phyloP scores from a whole-genome alignment of 2,329 filamentous ascomycete genomes.

The Hypoxylon rubiginosum region DNA sequence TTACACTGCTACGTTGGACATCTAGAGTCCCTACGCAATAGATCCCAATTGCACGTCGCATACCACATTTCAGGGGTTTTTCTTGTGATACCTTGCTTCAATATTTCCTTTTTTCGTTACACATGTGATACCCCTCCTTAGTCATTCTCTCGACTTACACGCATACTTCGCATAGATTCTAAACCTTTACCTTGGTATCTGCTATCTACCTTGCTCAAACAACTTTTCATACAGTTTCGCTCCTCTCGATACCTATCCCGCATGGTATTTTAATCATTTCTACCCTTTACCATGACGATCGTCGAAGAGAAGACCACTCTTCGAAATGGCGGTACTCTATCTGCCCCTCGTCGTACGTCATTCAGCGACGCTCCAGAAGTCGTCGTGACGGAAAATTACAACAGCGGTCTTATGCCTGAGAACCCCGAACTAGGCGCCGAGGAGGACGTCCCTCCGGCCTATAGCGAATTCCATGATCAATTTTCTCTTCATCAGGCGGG shows the following conservation, averaged over 20 bases:
- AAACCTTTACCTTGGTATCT: background rate
- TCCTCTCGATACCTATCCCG: slow-evolving; percentile 15
- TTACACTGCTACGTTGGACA: slow-evolving; percentile 4
- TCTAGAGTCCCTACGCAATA: slow-evolving; percentile 3
- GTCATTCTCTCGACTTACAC: slow-evolving; percentile 24
- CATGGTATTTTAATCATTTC: slow-evolving; percentile 16
- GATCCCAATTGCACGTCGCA: slow-evolving; percentile 8
- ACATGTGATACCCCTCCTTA: slow-evolving; percentile 39
- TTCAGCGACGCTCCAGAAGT: slow-evolving; percentile 50
- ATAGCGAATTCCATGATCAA: slow-evolving; percentile 69
- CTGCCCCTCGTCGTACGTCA: slow-evolving; percentile 27
- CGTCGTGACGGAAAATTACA: slow-evolving; percentile 57
- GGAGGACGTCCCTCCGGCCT: slow-evolving; percentile 66
- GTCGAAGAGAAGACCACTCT: slow-evolving; percentile 35
- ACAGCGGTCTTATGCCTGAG: slow-evolving; percentile 46
- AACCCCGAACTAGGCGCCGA: slow-evolving; percentile 58
- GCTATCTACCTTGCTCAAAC: slow-evolving; percentile 3
- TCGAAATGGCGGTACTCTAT: background rate
- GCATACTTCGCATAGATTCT: background rate
- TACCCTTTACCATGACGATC: slow-evolving; percentile 32
- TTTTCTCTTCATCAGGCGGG: slow-evolving; percentile 73
- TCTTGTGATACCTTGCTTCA: slow-evolving; percentile 25
- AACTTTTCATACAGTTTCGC: background rate
- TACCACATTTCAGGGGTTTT: background rate
- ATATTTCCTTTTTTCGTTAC: slow-evolving; percentile 19